These are phyloP conservation scores for Marchantia paleacea DNA, from an alignment of 225 moss, liverwort and hornwort species.

Conservation along the genomic window DNA sequence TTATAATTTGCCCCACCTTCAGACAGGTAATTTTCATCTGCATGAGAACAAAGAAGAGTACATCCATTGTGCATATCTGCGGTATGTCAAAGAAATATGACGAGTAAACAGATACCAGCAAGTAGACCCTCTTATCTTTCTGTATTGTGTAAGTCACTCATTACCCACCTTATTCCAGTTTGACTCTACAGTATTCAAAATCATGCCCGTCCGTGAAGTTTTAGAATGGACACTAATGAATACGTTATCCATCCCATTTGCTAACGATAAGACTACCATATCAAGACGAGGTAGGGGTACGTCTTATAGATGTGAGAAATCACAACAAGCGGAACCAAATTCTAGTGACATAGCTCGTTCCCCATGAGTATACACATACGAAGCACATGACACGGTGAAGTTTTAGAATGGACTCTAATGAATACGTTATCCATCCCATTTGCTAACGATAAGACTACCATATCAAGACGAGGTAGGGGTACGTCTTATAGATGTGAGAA, in stretches of 20 bases:
- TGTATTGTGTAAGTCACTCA: background rate
- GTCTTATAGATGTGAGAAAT: background rate
- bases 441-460: background rate
- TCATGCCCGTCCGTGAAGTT: too few species aligned
- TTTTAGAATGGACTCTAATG: background rate
- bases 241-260: background rate
- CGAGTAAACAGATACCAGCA: background rate
- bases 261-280: background rate
- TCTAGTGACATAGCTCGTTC: background rate
- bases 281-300: background rate
- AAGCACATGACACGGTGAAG: background rate
- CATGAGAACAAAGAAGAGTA: conserved; percentile 24
- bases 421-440: background rate
- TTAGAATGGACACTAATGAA: background rate
- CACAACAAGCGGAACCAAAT: background rate
- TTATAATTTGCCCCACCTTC: background rate
- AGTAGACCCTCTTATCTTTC: background rate
- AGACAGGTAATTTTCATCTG: conserved; percentile 1
- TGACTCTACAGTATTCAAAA: too few species aligned
- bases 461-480: background rate
- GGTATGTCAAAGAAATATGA: conserved; percentile 8
- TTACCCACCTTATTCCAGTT: background rate
- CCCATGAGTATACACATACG: background rate
- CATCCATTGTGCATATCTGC: conserved; percentile 64
- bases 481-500: background rate